These are phyloP conservation scores for Pestalotiopsis sp. DNA, from an alignment of 2,329 filamentous ascomycete species.

Conservation along the genomic window DNA sequence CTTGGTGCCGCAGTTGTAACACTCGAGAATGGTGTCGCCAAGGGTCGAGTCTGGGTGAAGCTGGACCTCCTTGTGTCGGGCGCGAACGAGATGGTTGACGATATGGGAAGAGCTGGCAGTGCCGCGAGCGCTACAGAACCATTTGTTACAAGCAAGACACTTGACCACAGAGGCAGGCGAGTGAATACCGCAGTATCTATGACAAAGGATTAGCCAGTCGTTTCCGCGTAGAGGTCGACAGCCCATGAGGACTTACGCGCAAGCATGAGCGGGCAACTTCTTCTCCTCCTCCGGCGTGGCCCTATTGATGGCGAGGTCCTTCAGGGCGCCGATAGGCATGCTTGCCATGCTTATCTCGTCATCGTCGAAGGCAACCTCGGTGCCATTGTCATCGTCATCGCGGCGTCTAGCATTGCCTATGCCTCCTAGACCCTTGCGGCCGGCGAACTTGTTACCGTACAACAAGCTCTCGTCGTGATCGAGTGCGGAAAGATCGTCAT, in stretches of 20 bases:
- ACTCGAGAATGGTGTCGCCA: conserved; percentile 95
- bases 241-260: conserved; percentile 70
- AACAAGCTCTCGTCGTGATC: conserved; percentile 82
- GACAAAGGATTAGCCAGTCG: conserved; percentile 15
- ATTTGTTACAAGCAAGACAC: conserved; percentile 93
- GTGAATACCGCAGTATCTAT: conserved; percentile 94
- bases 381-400: conserved; percentile 89
- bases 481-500: conserved; percentile 72
- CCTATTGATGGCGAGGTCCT: conserved; percentile 58
- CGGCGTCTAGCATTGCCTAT: conserved; percentile 56
- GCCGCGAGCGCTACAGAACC: conserved; percentile 97
- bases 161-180: conserved; percentile 95
- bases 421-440: conserved; percentile 55
- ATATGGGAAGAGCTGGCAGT: conserved; percentile 98
- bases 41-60: conserved; percentile 91
- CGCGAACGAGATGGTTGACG: conserved; percentile 95
- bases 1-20: conserved; percentile 99
- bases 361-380: conserved; percentile 74
- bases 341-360: conserved; percentile 83
- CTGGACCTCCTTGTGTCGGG: conserved; percentile 97
- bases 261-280: conserved; percentile 91
- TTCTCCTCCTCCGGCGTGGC: conserved; percentile 74
- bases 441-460: conserved; percentile 65
- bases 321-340: conserved; percentile 75
- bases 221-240: conserved; percentile 13